These are phyloP conservation scores for Ceratocystis huliohia DNA, from an alignment of 2,329 filamentous ascomycete species.

Conservation along the genomic window DNA sequence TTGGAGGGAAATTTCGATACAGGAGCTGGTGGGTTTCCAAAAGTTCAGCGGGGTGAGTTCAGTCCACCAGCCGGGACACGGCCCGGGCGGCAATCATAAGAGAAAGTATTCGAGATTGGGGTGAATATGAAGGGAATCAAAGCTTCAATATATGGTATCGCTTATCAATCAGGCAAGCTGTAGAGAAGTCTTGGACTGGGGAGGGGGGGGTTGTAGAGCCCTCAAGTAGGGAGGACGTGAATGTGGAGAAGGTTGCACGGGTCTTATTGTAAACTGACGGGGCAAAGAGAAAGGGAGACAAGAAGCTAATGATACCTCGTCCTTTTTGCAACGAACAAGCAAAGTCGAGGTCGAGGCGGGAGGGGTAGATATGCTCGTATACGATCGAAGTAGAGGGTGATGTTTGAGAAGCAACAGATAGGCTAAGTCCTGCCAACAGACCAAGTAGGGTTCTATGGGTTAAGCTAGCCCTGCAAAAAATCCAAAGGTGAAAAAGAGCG, in stretches of 20 bases:
- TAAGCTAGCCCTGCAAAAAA: neutral
- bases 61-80: constrained; percentile 21
- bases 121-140: neutral
- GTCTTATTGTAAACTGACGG: neutral
- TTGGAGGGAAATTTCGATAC: neutral
- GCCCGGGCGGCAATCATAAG: constrained; percentile 22
- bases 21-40: constrained; percentile 8
- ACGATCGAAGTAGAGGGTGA: neutral
- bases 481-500: neutral
- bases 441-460: neutral
- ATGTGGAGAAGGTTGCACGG: constrained; percentile 6
- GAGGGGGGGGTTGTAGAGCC: neutral
- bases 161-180: constrained; percentile 3
- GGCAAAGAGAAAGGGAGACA: neutral
- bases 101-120: constrained; percentile 12
- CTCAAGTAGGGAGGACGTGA: constrained; percentile 1
- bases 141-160: neutral
- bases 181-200: neutral
- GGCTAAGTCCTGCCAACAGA: neutral
- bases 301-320: neutral
- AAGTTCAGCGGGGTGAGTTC: constrained; percentile 14
- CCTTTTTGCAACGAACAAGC: neutral
- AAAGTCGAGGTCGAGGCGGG: neutral
- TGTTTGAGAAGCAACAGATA: neutral
- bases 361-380: neutral